phyloP scores from a whole-genome alignment of 306 rosid genomes.

The Cicer pinnatifidum region DNA sequence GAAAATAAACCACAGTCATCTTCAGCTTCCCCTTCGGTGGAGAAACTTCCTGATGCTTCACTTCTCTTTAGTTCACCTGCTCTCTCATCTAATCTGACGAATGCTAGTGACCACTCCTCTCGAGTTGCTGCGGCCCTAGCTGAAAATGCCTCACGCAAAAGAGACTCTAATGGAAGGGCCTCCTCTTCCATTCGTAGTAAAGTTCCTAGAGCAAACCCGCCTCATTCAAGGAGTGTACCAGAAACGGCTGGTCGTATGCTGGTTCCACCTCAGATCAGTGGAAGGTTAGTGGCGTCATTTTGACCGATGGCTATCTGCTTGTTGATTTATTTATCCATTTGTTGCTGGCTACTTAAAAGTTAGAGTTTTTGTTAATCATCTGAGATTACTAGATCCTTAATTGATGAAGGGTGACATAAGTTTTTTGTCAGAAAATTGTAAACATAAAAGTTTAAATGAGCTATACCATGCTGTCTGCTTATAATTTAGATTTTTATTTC shows the following conservation, averaged over 20 bases:
- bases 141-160: conserved; percentile 78
- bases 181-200: conserved; percentile 63
- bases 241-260: conserved; percentile 67
- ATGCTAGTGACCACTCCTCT: conserved; percentile 66
- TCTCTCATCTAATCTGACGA: conserved; percentile 52
- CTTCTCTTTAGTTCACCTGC: conserved; percentile 72
- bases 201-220: conserved; percentile 72
- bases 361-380: background rate
- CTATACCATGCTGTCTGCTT: background rate
- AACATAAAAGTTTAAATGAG: conserved; percentile 22
- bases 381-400: conserved; percentile 25
- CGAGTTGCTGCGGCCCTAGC: conserved; percentile 78
- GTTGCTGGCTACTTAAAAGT: conserved; percentile 13
- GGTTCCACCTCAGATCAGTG: conserved; percentile 92
- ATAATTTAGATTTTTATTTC: conserved; percentile 4
- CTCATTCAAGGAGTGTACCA: conserved; percentile 70
- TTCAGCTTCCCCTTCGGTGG: conserved; percentile 48
- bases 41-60: conserved; percentile 91
- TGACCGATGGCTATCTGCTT: background rate
- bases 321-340: conserved; percentile 24
- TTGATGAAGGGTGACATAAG: conserved; percentile 15
- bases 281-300: conserved; percentile 67
- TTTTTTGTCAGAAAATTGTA: background rate
- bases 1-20: conserved; percentile 49
- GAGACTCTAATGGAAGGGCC: conserved; percentile 61